phyloP scores from a whole-genome alignment of 208 protist genomes.

The Vickermania spadyakhi region DNA sequence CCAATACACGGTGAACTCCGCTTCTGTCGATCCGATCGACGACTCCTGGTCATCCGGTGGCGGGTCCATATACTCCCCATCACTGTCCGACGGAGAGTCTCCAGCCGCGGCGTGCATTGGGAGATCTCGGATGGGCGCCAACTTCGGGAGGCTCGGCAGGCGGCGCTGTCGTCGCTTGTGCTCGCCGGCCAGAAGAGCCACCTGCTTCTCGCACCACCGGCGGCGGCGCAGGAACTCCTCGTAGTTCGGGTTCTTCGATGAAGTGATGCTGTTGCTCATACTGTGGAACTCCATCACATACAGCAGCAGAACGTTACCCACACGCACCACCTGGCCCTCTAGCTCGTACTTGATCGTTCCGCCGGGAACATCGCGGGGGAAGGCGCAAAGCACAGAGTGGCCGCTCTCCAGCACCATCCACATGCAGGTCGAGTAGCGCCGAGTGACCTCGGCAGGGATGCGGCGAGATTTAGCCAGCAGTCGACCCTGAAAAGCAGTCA shows the following conservation, averaged over 20 bases:
- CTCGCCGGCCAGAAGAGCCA: neutral
- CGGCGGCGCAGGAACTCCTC: constrained; percentile 29
- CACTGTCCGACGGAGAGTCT: neutral
- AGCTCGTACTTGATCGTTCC: constrained; percentile 73
- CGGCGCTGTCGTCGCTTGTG: neutral
- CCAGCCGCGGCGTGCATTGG: neutral
- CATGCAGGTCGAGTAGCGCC: constrained; percentile 36
- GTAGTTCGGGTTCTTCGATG: constrained; percentile 57
- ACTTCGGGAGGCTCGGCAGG: neutral
- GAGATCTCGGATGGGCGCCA: neutral
- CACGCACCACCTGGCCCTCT: constrained; percentile 68
- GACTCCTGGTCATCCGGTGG: neutral
- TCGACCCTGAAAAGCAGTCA: constrained; percentile 56
- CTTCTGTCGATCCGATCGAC: neutral
- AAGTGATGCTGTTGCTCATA: constrained; percentile 50
- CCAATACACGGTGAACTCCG: neutral
- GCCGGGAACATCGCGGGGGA: constrained; percentile 29
- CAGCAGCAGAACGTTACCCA: constrained; percentile 24
- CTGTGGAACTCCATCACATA: constrained; percentile 65
- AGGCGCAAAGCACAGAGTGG: constrained; percentile 61
- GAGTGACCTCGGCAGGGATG: constrained; percentile 28
- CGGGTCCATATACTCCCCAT: neutral
- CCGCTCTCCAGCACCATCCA: constrained; percentile 54
- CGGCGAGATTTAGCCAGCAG: constrained; percentile 15
- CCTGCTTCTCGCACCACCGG: constrained; percentile 16